Evolutionary conservation across 164 flowering plant species (phyloP), one percentile per base, ranked within the genome.

Genomic region (Berberis vulgaris): DNA sequence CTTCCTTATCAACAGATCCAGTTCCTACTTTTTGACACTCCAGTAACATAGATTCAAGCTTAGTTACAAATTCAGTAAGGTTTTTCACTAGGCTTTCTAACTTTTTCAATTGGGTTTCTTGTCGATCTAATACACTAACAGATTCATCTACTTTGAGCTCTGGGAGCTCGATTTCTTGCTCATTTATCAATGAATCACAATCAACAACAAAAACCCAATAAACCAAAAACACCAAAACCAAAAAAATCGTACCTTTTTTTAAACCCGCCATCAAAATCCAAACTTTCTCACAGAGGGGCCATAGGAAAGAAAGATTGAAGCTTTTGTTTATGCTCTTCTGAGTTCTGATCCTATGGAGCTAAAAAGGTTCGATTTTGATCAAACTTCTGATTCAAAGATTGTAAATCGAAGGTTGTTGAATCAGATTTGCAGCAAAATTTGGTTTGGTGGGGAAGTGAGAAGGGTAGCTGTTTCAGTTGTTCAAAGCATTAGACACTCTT

Each of bases 31-130:
- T 72, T 1, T 71, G 65, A 46, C 66, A 53, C 5, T 76, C 87
- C 3, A 68, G 59, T 9, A 81, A 52, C 41, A 59, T 73, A 0
- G 86, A 60, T 49, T 89, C 96, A 54, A 92, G 78, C 63, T 72
- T 85, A 62, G 81, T 54, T 43, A 89, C 85, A 49, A 84, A 41
- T 41, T 84, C 86, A 46, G 72, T 84, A 41, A 92, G 84, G 63
- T 79, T 86, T 59, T 70, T 73, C 39, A 92, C 86, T 41, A 89
- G 54, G 26, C 77, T 74, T 67, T 92, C 93, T 7, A 92, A 88
- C 63, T 71, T 86, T 57, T 76, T 68, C 65, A 92, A 61, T 47
- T 86, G 83, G 57, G 66, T 55, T 60, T 75, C 80, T 42, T 84
- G 85, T 41, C 71, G 77, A 72, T 74, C 73, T 43, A 60, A 43